phyloP scores from a whole-genome alignment of 371 early-diverging fungal genomes.

The Mycotypha africana region DNA sequence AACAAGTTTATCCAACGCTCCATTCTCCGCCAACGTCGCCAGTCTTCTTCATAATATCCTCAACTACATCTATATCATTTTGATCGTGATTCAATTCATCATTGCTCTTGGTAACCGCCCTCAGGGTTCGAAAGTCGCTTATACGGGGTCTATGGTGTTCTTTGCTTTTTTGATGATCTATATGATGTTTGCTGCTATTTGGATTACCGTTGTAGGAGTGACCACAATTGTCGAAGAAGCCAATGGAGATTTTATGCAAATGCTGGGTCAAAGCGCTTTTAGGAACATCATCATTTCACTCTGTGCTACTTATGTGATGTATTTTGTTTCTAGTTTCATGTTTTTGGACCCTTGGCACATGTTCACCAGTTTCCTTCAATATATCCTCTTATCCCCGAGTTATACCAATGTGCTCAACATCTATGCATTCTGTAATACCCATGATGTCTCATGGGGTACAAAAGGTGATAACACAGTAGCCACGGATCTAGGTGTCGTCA shows the following conservation, averaged over 20 bases:
- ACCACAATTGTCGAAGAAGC: constrained; percentile 20
- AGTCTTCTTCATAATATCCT: constrained; percentile 31
- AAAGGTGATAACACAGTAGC: constrained; percentile 37
- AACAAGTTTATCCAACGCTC: constrained; percentile 7
- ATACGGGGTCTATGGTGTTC: constrained; percentile 41
- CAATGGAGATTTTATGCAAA: constrained; percentile 9
- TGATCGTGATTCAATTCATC: constrained; percentile 62
- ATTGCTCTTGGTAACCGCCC: constrained; percentile 78
- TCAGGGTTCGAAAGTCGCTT: constrained; percentile 53
- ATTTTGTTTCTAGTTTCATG: constrained; percentile 57
- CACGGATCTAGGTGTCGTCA: constrained; percentile 42
- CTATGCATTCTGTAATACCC: constrained; percentile 85
- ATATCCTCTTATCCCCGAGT: constrained; percentile 75
- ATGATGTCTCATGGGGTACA: constrained; percentile 71
- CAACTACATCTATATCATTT: constrained; percentile 55
- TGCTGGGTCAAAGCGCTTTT: constrained; percentile 35
- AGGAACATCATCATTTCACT: constrained; percentile 56
- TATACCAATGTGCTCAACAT: constrained; percentile 87
- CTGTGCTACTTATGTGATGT: constrained; percentile 61
- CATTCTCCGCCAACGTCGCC: constrained; percentile 26
- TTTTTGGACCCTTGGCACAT: constrained; percentile 73
- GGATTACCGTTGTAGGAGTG: constrained; percentile 47
- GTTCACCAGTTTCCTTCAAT: constrained; percentile 64
- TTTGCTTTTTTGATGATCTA: constrained; percentile 55
- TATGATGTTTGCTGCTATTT: constrained; percentile 50